A percentile compares a stretch with the other conserved stretches of the same genome.
Evolutionary conservation across 23 red algal genomes (phyloP).

Genomic region (Gracilaria gracilis): DNA sequence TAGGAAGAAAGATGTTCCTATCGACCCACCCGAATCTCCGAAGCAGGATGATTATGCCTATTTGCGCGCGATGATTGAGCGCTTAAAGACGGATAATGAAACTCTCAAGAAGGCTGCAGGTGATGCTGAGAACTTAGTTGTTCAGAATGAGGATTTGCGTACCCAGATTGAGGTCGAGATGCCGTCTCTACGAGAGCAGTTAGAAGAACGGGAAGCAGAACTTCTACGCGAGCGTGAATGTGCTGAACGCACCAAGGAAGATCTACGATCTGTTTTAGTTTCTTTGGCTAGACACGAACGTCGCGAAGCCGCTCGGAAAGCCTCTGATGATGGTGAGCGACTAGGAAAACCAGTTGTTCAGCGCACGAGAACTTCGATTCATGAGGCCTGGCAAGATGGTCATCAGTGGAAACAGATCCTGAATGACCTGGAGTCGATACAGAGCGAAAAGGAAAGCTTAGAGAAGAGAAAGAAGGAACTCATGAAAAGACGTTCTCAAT

Average conservation of each 20-base stretch:
- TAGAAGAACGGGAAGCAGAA: constrained; percentile 27
- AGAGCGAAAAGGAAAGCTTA: constrained; percentile 49
- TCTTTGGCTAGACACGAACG: constrained; percentile 61
- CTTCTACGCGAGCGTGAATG: constrained; percentile 17
- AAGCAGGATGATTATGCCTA: constrained; percentile 30
- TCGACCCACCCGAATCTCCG: not conserved
- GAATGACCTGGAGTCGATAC: constrained; percentile 35
- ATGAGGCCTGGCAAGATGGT: constrained; percentile 93
- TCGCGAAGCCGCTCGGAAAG: constrained; percentile 19
- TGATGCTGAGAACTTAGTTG: constrained; percentile 41
- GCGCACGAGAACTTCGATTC: constrained; percentile 75
- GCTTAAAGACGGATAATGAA: constrained; percentile 45
- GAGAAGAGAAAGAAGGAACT: constrained; percentile 79
- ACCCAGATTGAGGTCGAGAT: constrained; percentile 58
- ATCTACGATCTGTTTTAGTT: constrained; percentile 11
- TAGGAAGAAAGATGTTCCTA: constrained; percentile 17
- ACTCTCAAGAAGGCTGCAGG: constrained; percentile 13
- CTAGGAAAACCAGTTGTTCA: constrained; percentile 73
- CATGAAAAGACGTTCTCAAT: constrained; percentile 25
- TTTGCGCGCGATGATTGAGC: constrained; percentile 42
- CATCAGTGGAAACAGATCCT: constrained; percentile 65
- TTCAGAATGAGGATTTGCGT: constrained; percentile 63
- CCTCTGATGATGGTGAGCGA: constrained; percentile 62
- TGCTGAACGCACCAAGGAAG: constrained; percentile 20
- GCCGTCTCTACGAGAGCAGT: constrained; percentile 31